These are phyloP conservation scores for Neodidymelliopsis sp. DNA, from an alignment of 2,329 filamentous ascomycete genomes.

Conservation along the genomic window DNA sequence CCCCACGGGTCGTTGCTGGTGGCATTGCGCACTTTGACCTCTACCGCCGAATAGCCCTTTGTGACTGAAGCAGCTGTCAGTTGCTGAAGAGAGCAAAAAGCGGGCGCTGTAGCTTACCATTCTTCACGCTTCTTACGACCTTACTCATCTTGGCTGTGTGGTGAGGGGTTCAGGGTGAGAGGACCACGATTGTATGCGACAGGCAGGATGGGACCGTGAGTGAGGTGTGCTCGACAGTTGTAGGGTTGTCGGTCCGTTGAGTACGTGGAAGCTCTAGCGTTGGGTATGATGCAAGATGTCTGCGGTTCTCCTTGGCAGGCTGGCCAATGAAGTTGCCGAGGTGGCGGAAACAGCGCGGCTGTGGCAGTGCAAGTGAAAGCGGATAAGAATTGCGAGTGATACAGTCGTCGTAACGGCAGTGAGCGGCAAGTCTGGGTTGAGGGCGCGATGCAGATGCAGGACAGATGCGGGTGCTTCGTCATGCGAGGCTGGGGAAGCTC, in stretches of 20 bases:
- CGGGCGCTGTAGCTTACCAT: slow-evolving; percentile 14
- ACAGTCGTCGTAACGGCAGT: slow-evolving; percentile 16
- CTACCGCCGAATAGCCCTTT: slow-evolving; percentile 94
- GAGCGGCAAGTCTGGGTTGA: slow-evolving; percentile 17
- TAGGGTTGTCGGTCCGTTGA: slow-evolving; percentile 11
- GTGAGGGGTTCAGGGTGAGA: background rate
- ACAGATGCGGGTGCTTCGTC: slow-evolving; percentile 22
- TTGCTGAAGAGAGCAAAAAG: slow-evolving; percentile 1
- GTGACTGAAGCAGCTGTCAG: slow-evolving; percentile 67
- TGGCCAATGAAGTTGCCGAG: slow-evolving; percentile 17
- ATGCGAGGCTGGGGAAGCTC: slow-evolving; percentile 22
- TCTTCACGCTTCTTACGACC: slow-evolving; percentile 93
- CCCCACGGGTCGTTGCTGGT: slow-evolving; percentile 99
- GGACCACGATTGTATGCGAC: slow-evolving; percentile 16
- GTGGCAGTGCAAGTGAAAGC: slow-evolving; percentile 14
- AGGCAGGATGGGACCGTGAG: slow-evolving; percentile 10
- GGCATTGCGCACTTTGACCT: slow-evolving; percentile 84
- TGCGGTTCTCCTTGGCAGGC: slow-evolving; percentile 16
- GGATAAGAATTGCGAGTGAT: slow-evolving; percentile 8
- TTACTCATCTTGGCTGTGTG: slow-evolving; percentile 76
- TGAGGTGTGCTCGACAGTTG: slow-evolving; percentile 8
- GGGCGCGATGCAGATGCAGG: slow-evolving; percentile 17
- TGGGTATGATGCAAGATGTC: slow-evolving; percentile 22
- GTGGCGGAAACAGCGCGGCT: slow-evolving; percentile 8
- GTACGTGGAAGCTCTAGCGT: slow-evolving; percentile 20